Evolutionary conservation across 768 basidiomycete species (phyloP).

Genomic region (Phylloporus sp.): DNA sequence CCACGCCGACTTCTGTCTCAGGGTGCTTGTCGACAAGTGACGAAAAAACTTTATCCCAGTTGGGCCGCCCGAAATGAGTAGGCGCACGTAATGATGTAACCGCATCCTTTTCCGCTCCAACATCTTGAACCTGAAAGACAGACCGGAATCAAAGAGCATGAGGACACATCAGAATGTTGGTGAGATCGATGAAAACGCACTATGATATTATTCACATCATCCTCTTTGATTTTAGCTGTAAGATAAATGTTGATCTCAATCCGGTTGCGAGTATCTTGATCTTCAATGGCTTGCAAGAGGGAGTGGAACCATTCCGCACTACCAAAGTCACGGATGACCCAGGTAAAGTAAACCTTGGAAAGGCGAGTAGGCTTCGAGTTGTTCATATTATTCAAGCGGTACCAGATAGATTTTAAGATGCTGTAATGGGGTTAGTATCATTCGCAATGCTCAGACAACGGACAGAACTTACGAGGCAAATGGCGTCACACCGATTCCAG

Average conservation of each 20-base stretch:
- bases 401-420: conserved; percentile 91
- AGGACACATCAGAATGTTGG: background rate
- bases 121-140: conserved; percentile 64
- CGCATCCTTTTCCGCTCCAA: conserved; percentile 89
- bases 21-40: conserved; percentile 80
- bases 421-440: conserved; percentile 33
- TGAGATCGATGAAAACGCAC: conserved; percentile 35
- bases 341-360: conserved; percentile 90
- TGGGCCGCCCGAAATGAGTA: conserved; percentile 89
- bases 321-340: conserved; percentile 93
- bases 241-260: conserved; percentile 96
- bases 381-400: conserved; percentile 89
- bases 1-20: conserved; percentile 87
- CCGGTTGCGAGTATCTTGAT: conserved; percentile 78
- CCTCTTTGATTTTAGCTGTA: conserved; percentile 86
- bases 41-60: conserved; percentile 73
- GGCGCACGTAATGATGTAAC: conserved; percentile 87
- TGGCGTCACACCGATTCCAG: conserved; percentile 95
- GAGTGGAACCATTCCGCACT: conserved; percentile 94
- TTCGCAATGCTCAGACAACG: background rate
- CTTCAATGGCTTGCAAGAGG: conserved; percentile 87
- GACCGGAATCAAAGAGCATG: background rate
- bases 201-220: conserved; percentile 92
- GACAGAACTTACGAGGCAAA: conserved; percentile 76
- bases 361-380: conserved; percentile 72